Conservation (phyloP, 768 basidiomycete genomes). For the Boletus reticulatus region DNA sequence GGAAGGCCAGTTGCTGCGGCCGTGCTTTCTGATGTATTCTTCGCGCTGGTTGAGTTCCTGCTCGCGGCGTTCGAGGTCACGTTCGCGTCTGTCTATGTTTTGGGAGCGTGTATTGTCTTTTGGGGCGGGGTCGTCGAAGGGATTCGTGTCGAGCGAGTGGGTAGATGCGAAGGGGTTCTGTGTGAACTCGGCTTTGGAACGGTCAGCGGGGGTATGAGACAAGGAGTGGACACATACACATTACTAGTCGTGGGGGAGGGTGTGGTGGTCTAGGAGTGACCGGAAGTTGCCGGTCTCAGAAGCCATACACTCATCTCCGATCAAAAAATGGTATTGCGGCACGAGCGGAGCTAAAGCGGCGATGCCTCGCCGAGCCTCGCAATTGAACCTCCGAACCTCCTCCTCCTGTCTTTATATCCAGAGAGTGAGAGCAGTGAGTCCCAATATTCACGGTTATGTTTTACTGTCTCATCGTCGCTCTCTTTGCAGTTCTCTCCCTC, state of each 20-base stretch:
- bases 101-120: constrained; percentile 48
- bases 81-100: constrained; percentile 75
- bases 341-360: too few species aligned
- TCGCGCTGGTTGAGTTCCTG: constrained; percentile 66
- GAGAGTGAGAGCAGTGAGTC: background rate
- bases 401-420: too few species aligned
- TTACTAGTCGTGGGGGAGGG: constrained; percentile 1
- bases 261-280: background rate
- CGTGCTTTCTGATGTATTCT: constrained; percentile 68
- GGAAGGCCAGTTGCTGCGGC: constrained; percentile 91
- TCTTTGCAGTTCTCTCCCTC: constrained; percentile 62
- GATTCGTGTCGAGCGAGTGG: constrained; percentile 83
- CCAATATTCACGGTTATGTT: constrained; percentile 23
- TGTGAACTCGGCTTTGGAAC: constrained; percentile 31
- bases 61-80: constrained; percentile 78
- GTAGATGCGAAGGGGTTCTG: constrained; percentile 86
- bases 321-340: too few species aligned
- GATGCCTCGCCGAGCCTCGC: too few species aligned
- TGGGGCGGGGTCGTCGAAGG: constrained; percentile 81
- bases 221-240: constrained; percentile 19
- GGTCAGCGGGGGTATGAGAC: background rate
- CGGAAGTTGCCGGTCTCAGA: constrained; percentile 6
- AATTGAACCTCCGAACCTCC: too few species aligned
- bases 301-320: too few species aligned
- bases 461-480: constrained; percentile 39